These are phyloP conservation scores for Quercus ilex DNA, from an alignment of 306 rosid genomes.

Conservation along the genomic window DNA sequence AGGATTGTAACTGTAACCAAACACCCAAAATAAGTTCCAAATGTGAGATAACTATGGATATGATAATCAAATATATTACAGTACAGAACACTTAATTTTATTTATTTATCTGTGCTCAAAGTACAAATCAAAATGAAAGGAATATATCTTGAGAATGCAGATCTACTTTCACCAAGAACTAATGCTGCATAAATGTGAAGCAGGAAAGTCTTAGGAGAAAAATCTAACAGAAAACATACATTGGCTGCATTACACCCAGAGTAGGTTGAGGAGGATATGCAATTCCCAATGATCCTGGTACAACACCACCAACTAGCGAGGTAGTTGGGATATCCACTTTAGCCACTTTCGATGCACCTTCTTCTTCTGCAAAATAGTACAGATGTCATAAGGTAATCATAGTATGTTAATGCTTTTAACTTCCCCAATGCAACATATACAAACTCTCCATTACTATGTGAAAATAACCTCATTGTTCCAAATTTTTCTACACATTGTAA, in stretches of 20 bases:
- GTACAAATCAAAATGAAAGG: background rate
- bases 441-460: background rate
- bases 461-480: background rate
- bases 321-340: conserved; percentile 67
- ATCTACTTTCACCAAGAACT: conserved; percentile 1
- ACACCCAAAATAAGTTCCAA: background rate
- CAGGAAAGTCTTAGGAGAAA: conserved; percentile 1
- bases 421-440: background rate
- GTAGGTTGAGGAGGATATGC: conserved; percentile 72
- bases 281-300: conserved; percentile 68
- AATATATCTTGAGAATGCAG: background rate
- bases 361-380: conserved; percentile 57
- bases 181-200: background rate
- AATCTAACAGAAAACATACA: conserved; percentile 48
- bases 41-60: background rate
- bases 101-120: background rate
- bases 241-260: conserved; percentile 57
- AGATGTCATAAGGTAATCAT: conserved; percentile 9
- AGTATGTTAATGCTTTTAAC: background rate
- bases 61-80: background rate
- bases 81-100: background rate
- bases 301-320: conserved; percentile 57
- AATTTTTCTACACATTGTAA: background rate
- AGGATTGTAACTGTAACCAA: conserved; percentile 59
- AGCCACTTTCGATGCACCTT: conserved; percentile 65